A percentile compares a stretch with the other conserved stretches of the same genome.
Conservation (phyloP, 495 filamentous ascomycete species). For the Cryomyces minteri region DNA sequence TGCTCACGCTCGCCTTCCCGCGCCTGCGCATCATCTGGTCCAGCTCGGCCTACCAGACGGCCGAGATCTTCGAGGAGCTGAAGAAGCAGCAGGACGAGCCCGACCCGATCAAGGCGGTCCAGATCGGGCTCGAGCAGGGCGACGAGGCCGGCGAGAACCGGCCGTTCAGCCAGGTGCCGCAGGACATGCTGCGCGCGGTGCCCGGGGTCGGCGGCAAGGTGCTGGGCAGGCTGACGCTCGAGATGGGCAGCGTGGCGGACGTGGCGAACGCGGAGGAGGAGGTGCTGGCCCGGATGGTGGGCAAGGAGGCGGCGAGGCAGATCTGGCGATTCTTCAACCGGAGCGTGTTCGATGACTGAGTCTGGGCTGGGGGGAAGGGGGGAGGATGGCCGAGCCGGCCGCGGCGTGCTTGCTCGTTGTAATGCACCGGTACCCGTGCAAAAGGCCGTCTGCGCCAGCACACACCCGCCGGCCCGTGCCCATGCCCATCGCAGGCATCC, state of each 20-base stretch:
- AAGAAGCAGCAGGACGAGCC: conserved; percentile 81
- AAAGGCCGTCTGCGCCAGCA: too few species aligned
- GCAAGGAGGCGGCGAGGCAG: conserved; percentile 60
- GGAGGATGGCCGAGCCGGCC: too few species aligned
- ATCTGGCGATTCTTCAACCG: conserved; percentile 71
- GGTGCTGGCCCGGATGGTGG: conserved; percentile 54
- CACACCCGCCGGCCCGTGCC: too few species aligned
- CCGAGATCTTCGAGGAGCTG: conserved; percentile 85
- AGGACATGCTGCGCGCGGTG: conserved; percentile 77
- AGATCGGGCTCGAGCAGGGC: conserved; percentile 52
- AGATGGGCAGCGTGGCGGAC: conserved; percentile 60
- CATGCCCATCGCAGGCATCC: too few species aligned
- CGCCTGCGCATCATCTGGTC: conserved; percentile 85
- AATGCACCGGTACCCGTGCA: too few species aligned
- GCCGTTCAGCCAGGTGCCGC: conserved; percentile 44
- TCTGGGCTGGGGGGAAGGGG: too few species aligned
- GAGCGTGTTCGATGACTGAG: conserved; percentile 44
- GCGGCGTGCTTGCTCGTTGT: too few species aligned
- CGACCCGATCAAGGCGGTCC: conserved; percentile 72
- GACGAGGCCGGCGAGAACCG: conserved; percentile 41
- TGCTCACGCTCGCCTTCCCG: conserved; percentile 86
- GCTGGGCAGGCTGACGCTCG: conserved; percentile 45
- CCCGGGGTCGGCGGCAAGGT: conserved; percentile 76
- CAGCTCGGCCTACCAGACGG: conserved; percentile 83
- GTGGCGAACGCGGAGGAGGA: conserved; percentile 71